These are phyloP conservation scores for Tetrahymena borealis DNA, from an alignment of 73 alveolate genomes.

Conservation along the genomic window DNA sequence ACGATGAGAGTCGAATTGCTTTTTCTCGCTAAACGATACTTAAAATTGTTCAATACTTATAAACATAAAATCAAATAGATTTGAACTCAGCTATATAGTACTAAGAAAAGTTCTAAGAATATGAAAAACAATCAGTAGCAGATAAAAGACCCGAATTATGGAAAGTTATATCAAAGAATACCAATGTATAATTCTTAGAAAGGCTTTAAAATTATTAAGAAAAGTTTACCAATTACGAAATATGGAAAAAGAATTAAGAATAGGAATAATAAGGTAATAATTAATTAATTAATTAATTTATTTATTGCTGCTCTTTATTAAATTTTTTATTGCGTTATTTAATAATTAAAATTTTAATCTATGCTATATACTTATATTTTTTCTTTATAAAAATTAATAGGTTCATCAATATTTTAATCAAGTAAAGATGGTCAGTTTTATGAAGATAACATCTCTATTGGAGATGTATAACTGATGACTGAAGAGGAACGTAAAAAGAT, in stretches of 20 bases:
- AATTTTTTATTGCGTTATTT: no score
- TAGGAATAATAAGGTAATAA: neutral
- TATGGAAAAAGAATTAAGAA: neutral
- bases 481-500: neutral
- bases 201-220: neutral
- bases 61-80: neutral
- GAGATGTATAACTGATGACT: neutral
- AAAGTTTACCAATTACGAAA: neutral
- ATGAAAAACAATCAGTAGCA: neutral
- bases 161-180: neutral
- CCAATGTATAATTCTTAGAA: neutral
- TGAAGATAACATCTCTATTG: neutral
- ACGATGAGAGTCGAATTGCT: neutral
- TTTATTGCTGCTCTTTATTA: no score
- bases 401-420: neutral
- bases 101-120: neutral
- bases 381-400: no score
- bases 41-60: neutral
- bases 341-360: no score
- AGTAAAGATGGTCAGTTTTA: neutral
- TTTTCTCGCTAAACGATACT: neutral
- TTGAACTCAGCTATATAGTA: neutral
- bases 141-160: neutral
- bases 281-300: neutral
- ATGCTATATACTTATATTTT: no score